Evolutionary conservation across 495 filamentous ascomycete genomes (phyloP), one percentile per base, ranked within the genome.

Genomic region (Staphylotrichum tortipilum): DNA sequence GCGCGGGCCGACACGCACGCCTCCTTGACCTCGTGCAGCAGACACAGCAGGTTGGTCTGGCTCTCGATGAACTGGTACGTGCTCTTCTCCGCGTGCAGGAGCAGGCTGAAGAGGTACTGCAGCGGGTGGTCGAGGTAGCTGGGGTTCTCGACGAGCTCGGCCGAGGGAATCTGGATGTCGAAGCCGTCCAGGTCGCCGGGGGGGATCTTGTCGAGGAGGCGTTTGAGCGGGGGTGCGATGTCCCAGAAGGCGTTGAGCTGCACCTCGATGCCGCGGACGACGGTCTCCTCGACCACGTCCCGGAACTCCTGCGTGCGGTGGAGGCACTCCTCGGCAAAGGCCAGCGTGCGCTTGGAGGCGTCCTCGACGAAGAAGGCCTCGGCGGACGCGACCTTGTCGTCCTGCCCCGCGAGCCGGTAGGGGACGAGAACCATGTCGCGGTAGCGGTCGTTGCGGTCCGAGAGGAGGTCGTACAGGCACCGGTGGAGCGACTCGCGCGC

Each of bases 221-320:
- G 75, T 9, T 83, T 73, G 0, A 98, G 76, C 1, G 80, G 76
- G 1, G 94, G 94, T 0, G 89, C 92, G 55, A 97, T 94, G 59
- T 98, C 94, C 92, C 92, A 98, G 69, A 96, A 98, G 3, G 89
- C 89, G 14, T 81, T 85, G 0, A 95, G 77, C 64, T 96, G 94
- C 26, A 85, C 77, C 62, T 96, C 91, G 14, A 97, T 88, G 4
- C 90, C 92, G 4, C 89, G 82, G 3, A 80, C 78, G 21, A 94
- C 88, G 46, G 91, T 92, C 59, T 80, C 77, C 65, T 95, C 89
- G 24, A 96, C 82, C 15, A 91, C 80, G 28, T 79, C 75, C 47
- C 86, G 70, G 64, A 97, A 94, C 19, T 85, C 81, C 48, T 88
- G 79, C 19, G 83, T 81, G 10, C 92, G 84, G 42, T 77, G 68